phyloP scores from a whole-genome alignment of 2,329 filamentous ascomycete species.

The Diaporthe longicolla region DNA sequence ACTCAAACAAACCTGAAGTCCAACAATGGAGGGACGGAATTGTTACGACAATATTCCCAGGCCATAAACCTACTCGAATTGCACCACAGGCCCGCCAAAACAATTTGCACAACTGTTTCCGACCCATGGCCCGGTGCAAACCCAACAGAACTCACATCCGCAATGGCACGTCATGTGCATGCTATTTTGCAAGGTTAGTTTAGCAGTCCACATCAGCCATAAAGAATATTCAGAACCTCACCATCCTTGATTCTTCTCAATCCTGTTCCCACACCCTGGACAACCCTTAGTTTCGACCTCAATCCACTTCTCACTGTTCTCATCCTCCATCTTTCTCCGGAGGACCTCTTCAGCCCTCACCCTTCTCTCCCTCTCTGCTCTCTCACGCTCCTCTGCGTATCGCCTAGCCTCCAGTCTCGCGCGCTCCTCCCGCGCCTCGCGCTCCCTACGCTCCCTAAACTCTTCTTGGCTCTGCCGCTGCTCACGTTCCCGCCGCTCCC shows the following conservation, averaged over 20 bases:
- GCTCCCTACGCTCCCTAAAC: neutral
- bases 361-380: conserved; percentile 21
- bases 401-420: conserved; percentile 1
- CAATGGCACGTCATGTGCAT: conserved; percentile 45
- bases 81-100: conserved; percentile 33
- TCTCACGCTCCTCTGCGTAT: conserved; percentile 30
- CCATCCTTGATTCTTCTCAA: conserved; percentile 45
- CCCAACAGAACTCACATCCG: conserved; percentile 44
- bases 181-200: conserved; percentile 21
- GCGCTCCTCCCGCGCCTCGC: conserved; percentile 15
- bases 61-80: neutral
- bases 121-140: conserved; percentile 33
- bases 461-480: neutral
- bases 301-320: conserved; percentile 37
- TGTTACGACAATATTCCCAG: neutral
- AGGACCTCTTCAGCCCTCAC: conserved; percentile 18
- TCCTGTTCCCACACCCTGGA: conserved; percentile 42
- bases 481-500: neutral
- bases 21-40: neutral
- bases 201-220: neutral
- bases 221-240: conserved; percentile 16
- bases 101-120: conserved; percentile 20
- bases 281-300: conserved; percentile 43
- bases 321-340: conserved; percentile 39
- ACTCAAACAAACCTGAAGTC: too few relatives aligned